Conservation (phyloP, 2,329 filamentous ascomycete genomes). For the Cryphonectria radicalis region DNA sequence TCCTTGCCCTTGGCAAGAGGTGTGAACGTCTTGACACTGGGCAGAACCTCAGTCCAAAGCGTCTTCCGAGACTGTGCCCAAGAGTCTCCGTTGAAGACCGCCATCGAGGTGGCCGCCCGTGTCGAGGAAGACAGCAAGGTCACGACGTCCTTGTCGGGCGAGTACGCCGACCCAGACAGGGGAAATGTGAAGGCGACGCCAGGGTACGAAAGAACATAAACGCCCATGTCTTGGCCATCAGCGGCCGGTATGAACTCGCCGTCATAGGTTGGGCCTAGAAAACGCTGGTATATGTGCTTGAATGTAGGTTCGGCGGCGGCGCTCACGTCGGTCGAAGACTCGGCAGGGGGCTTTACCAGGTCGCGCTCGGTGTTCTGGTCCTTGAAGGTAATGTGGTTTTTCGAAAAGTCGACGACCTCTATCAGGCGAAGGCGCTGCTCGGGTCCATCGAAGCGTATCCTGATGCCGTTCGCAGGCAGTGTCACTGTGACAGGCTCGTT, state of each 20-base stretch:
- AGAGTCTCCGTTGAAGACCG: slow-evolving; percentile 85
- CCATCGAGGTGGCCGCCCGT: slow-evolving; percentile 81
- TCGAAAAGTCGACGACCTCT: slow-evolving; percentile 88
- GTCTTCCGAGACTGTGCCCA: slow-evolving; percentile 82
- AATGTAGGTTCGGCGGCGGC: slow-evolving; percentile 71
- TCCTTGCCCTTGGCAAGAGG: slow-evolving; percentile 75
- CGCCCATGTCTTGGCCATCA: slow-evolving; percentile 62
- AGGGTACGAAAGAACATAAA: slow-evolving; percentile 91
- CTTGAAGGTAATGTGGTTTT: slow-evolving; percentile 82
- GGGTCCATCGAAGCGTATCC: slow-evolving; percentile 89
- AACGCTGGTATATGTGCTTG: slow-evolving; percentile 85
- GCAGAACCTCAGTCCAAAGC: slow-evolving; percentile 76
- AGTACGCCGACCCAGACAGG: slow-evolving; percentile 74
- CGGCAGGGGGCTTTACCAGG: slow-evolving; percentile 67
- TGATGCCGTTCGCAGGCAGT: slow-evolving; percentile 83
- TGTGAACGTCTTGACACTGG: slow-evolving; percentile 73
- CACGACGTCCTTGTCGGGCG: slow-evolving; percentile 78
- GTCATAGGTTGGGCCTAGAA: slow-evolving; percentile 92
- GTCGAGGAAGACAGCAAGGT: slow-evolving; percentile 80
- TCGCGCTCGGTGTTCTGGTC: slow-evolving; percentile 67
- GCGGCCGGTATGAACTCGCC: slow-evolving; percentile 83
- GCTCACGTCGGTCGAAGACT: slow-evolving; percentile 34
- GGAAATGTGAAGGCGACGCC: slow-evolving; percentile 93
- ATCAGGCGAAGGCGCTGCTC: slow-evolving; percentile 91
- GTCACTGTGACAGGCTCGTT: slow-evolving; percentile 73